Base-by-base conservation (phyloP, 2,329 filamentous ascomycete genomes). In the Ascochyta koolunga region DNA sequence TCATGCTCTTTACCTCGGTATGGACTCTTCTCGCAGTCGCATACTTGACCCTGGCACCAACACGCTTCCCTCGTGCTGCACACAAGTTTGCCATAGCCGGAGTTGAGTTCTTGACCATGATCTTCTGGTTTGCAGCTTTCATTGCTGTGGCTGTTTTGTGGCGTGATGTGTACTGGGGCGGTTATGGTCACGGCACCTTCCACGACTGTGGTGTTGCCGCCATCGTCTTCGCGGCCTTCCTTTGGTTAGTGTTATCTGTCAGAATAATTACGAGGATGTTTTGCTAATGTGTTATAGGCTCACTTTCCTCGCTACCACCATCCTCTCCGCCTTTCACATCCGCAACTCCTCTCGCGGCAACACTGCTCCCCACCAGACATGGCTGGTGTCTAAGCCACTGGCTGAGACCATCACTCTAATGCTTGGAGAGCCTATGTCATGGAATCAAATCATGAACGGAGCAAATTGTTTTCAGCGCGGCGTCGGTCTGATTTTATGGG, bases 101-200 rank as follows among this genome's bases (percentile, higher is more conserved):
- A 1, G 81, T 90, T 25, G 89, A 96, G 68, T 80, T 80, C 51
- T 60, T 93, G 19, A 95, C 91, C 33, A 87, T 89, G 77, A 81
- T 96, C 55, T 96, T 96, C 80, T 96, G 92, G 92, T 96, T 97
- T 71, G 88, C 90, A 0, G 91, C 90, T 9, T 89, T 91, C 66
- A 87, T 96, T 61, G 90, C 91, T 0, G 77, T 93, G 5, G 91
- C 89, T 1, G 86, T 85, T 21, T 78, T 79, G 37, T 78, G 91
- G 59, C 83, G 84, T 39, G 79, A 83, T n/a, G 76, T 82, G 0
- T 71, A 80, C 53, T 57, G 55, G n/a, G 40, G 40, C 27, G 47
- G 84, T 62, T 76, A 74, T 19, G 76, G 78, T 44, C 75, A 72
- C 11, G 78, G 65, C 21, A 67, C 65, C 2, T 53, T 77, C 10